These are phyloP conservation scores for Sicyos baderoa DNA, from an alignment of 306 rosid genomes.

Conservation along the genomic window DNA sequence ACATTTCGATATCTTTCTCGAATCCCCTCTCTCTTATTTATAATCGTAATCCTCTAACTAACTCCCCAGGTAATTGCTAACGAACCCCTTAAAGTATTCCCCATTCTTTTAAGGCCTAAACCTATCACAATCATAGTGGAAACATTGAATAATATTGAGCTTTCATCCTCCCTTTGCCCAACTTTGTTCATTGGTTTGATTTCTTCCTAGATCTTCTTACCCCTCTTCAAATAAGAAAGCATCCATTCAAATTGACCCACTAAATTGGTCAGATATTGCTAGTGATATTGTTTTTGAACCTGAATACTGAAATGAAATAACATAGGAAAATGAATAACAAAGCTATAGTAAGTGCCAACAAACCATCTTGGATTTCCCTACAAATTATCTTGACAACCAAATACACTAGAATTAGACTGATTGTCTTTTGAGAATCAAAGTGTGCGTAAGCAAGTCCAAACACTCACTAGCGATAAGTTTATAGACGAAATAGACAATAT, in stretches of 20 bases:
- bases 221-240: background rate
- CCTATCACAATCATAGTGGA: background rate
- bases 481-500: background rate
- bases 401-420: background rate
- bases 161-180: too few relatives aligned
- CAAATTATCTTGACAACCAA: too few relatives aligned
- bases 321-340: background rate
- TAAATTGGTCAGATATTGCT: background rate
- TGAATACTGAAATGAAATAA: background rate
- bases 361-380: too few relatives aligned
- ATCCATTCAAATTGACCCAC: background rate
- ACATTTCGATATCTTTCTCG: too few relatives aligned
- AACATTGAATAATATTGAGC: background rate
- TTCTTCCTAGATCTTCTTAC: background rate
- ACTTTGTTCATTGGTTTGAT: background rate
- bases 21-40: too few relatives aligned
- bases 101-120: too few relatives aligned
- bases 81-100: too few relatives aligned
- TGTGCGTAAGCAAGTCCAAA: too few relatives aligned
- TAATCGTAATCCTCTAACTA: too few relatives aligned
- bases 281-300: background rate
- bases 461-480: background rate
- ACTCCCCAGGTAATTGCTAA: too few relatives aligned
- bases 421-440: too few relatives aligned
- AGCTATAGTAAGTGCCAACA: background rate